phyloP scores from a whole-genome alignment of 2,329 filamentous ascomycete genomes.

The Penicillium sp. region DNA sequence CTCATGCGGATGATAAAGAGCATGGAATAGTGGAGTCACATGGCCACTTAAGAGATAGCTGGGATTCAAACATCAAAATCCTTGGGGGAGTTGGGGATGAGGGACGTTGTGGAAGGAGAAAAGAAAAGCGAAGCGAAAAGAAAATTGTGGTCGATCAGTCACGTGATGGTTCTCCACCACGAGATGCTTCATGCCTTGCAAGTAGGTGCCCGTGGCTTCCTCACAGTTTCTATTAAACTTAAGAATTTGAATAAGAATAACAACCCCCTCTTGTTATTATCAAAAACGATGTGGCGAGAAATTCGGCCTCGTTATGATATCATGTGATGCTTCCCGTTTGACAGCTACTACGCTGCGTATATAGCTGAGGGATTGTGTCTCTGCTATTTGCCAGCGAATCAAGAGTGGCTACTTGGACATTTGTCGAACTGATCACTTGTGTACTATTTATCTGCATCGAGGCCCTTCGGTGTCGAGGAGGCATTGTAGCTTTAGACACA shows the following conservation, averaged over 20 bases:
- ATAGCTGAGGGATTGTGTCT: too few relatives aligned
- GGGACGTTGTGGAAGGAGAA: neutral
- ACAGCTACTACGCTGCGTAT: too few relatives aligned
- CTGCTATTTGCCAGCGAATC: constrained; percentile 24
- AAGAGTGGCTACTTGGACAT: constrained; percentile 22
- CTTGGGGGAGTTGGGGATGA: neutral
- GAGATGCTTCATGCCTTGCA: constrained; percentile 27
- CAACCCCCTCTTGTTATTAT: constrained; percentile 16
- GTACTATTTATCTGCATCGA: constrained; percentile 35
- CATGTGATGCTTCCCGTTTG: too few relatives aligned
- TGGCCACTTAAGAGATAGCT: neutral
- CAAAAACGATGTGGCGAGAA: constrained; percentile 29
- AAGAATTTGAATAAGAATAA: constrained; percentile 19
- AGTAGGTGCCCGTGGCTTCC: constrained; percentile 23
- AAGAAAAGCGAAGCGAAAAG: constrained; percentile 10
- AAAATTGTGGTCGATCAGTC: constrained; percentile 7
- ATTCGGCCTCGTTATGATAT: too few relatives aligned
- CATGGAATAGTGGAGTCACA: neutral
- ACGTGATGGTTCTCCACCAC: constrained; percentile 4
- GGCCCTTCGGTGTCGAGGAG: constrained; percentile 21
- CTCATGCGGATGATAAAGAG: neutral
- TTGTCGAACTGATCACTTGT: constrained; percentile 31
- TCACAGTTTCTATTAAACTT: constrained; percentile 11
- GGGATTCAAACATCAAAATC: constrained; percentile 7
- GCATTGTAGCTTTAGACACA: constrained; percentile 26